A percentile compares a stretch with the other conserved stretches of the same genome.
phyloP scores from a whole-genome alignment of 2,329 filamentous ascomycete species.

The Emergomyces pasteurianus region DNA sequence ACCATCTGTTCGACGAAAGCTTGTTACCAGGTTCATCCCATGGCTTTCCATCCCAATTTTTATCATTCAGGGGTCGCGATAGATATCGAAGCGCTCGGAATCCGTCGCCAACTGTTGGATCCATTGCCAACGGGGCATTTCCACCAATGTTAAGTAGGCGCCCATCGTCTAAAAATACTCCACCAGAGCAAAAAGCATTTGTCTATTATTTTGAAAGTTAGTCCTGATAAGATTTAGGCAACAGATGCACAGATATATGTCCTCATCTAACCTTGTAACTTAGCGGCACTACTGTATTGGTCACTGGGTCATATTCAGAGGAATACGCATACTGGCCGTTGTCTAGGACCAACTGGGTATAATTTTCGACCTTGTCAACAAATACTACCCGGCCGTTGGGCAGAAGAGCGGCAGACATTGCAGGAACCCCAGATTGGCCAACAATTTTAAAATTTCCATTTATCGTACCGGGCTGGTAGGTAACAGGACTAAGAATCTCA shows the following conservation, averaged over 20 bases:
- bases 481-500: neutral
- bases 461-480: constrained; percentile 19
- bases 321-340: constrained; percentile 49
- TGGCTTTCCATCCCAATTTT: constrained; percentile 34
- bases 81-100: constrained; percentile 48
- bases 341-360: constrained; percentile 43
- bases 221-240: neutral
- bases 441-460: constrained; percentile 38
- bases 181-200: constrained; percentile 51
- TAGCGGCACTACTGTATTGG: constrained; percentile 36
- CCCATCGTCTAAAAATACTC: constrained; percentile 47
- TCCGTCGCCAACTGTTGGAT: constrained; percentile 47
- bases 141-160: constrained; percentile 45
- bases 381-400: constrained; percentile 49
- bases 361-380: constrained; percentile 53
- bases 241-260: neutral
- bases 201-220: constrained; percentile 25
- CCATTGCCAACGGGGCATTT: constrained; percentile 44
- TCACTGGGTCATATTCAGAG: constrained; percentile 45
- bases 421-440: constrained; percentile 48
- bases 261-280: constrained; percentile 30
- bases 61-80: constrained; percentile 33
- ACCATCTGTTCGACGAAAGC: constrained; percentile 46
- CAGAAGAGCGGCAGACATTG: constrained; percentile 50
- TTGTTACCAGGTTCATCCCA: constrained; percentile 48